These are phyloP conservation scores for Pythium chondricola DNA, from an alignment of 352 stramenopile genomes.

Conservation along the genomic window DNA sequence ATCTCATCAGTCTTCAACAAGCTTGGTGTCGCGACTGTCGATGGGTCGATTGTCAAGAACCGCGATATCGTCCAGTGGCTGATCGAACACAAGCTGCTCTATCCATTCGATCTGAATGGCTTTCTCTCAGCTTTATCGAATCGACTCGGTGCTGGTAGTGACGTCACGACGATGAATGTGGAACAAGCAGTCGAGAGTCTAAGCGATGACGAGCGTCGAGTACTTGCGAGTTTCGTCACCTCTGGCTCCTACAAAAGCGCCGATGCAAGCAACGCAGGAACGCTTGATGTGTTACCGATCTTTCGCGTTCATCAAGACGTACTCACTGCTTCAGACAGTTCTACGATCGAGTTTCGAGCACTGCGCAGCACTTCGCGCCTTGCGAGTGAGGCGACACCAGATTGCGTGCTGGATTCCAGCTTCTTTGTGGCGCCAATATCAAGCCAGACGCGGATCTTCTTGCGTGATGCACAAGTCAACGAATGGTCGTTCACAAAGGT, in stretches of 20 bases:
- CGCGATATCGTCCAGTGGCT: slow-evolving; percentile 5
- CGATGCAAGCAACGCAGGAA: neutral
- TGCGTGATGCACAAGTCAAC: slow-evolving; percentile 41
- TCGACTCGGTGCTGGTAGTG: neutral
- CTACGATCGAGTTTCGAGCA: neutral
- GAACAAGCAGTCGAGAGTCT: neutral
- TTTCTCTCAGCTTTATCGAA: slow-evolving; percentile 12
- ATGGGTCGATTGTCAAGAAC: slow-evolving; percentile 5
- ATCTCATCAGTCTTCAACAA: slow-evolving; percentile 5
- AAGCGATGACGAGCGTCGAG: neutral
- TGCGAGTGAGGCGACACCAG: slow-evolving; percentile 27
- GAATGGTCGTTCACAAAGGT: slow-evolving; percentile 52
- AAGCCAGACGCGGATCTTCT: slow-evolving; percentile 28
- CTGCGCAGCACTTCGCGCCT: neutral
- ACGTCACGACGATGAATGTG: neutral
- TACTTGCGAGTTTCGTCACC: slow-evolving; percentile 9
- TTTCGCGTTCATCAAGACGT: slow-evolving; percentile 10
- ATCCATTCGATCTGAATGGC: slow-evolving; percentile 7
- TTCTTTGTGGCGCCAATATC: slow-evolving; percentile 43
- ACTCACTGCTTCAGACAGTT: neutral
- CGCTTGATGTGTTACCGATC: slow-evolving; percentile 13
- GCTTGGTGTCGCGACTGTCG: slow-evolving; percentile 9
- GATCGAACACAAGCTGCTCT: slow-evolving; percentile 5
- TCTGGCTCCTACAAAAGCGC: neutral
- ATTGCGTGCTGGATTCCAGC: slow-evolving; percentile 30